Base-by-base conservation (phyloP, 345 rosid species). In the Sisymbrium irio region DNA sequence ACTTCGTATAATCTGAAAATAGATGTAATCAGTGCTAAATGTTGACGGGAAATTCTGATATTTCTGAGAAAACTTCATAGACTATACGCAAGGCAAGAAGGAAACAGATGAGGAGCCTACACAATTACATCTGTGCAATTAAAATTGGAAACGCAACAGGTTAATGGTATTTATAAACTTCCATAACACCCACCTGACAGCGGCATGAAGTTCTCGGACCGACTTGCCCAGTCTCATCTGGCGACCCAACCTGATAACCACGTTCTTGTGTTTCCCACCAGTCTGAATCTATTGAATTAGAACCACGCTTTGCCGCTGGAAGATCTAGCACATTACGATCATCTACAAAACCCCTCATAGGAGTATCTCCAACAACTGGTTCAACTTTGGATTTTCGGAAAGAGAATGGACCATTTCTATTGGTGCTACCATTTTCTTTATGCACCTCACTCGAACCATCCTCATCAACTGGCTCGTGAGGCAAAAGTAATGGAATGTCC, bases 251-350 rank as follows among this genome's bases (percentile, higher is more conserved):
- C 77, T 85, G 97, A 74, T 85, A 86, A 73, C 82, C 86, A 73
- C 87, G 82, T 74, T 96, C 99, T 69, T 85, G 92, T 73, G 83
- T 81, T 83, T 89, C 98, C 98, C 97, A 92, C 97, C 98, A 96
- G 58, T 89, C 98, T 61, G 67, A 64, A 81, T 85, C 90, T 9
- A 77, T 80, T 64, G 74, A 35, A 76, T 71, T 82, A 20, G 60
- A 71, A 44, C 69, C 78, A 72, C 77, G 80, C 73, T 81, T 82
- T 25, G 75, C 57, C 60, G 25, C 69, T 72, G 59, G 81, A 79
- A 50, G 59, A 78, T 80, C 83, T 47, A 54, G 53, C 62, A 63
- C 62, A 65, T 77, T 80, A 59, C 72, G 83, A 77, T 88, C 96
- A 89, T 88, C 99, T 18, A 90, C 98, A 79, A 92, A 90, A 22